Base-by-base conservation (phyloP, 2,329 filamentous ascomycete genomes). In the Botrytis tulipae region DNA sequence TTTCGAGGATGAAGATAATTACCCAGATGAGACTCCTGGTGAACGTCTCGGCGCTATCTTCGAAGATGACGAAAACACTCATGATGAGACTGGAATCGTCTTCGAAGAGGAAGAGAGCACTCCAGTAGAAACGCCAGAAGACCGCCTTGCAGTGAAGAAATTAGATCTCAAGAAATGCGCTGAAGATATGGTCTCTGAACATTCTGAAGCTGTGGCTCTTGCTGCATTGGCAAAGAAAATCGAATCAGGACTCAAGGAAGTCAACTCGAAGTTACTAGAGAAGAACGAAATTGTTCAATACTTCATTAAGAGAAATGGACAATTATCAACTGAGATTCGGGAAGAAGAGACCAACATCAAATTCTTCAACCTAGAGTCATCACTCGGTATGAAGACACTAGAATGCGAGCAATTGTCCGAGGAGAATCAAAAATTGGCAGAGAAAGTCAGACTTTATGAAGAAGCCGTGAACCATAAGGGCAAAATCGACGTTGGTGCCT, bases 251-350 rank as follows among this genome's bases (percentile, higher is more conserved):
- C 65, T 72, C 3, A 66, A 67, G 29, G 70, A 72, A 42, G 70
- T 72, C 37, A 72, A 72, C 51, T 46, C 14, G 14, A 72, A 68
- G 32, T 60, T 72, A 35, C 44, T 72, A 51, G 70, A 72, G 51
- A 72, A 72, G 62, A 67, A 72, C 22, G 70, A 72, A 68, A 68
- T 72, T 35, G 70, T 72, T 22, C 70, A 72, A 40, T 72, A 67
- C 40, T 72, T 72, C 40, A 72, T 72, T 3, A 66, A 67, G 16
- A 66, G 70, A 12, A 72, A 72, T 29, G 70, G 65, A 6, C 46
- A 68, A 25, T 54, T 72, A 18, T 68, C 70, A 29, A 72, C 63
- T 22, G 70, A 72, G 37, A 54, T 72, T 12, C 70, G 70, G 16
- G 37, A 44, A 20, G 70, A 68, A 29, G 70, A 72, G 54, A 66